Conservation (phyloP, 140 eudicot species). For the Ambrosia hybrid region DNA sequence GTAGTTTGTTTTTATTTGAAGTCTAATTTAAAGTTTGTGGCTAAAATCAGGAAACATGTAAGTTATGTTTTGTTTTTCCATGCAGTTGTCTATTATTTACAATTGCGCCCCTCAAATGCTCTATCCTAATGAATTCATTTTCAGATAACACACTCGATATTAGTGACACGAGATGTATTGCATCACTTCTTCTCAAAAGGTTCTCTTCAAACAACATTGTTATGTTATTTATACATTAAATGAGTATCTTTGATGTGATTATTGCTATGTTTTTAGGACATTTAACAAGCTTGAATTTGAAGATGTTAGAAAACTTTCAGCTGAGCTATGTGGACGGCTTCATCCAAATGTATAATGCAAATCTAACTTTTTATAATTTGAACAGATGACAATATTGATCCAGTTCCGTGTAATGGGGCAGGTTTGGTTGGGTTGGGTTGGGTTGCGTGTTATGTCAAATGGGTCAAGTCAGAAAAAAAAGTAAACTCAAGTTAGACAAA, state of each 20-base stretch:
- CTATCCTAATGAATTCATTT: background rate
- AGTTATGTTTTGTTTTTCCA: too few species aligned
- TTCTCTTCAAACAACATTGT: too few species aligned
- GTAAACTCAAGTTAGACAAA: background rate
- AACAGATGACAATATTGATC: background rate
- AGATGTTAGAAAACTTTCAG: constrained; percentile 92
- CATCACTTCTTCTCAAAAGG: constrained; percentile 54
- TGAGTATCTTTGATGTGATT: background rate
- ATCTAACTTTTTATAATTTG: background rate
- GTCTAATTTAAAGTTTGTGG: too few species aligned
- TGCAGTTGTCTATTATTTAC: constrained; percentile 2
- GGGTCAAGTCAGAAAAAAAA: background rate
- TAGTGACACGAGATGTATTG: constrained; percentile 46
- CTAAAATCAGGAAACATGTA: background rate
- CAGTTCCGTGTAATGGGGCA: background rate
- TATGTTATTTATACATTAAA: too few species aligned
- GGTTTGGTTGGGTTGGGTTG: background rate
- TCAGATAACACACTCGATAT: constrained; percentile 37
- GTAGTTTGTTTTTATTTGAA: background rate
- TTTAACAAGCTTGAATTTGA: constrained; percentile 70
- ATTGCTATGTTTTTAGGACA: constrained; percentile 44
- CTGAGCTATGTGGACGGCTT: constrained; percentile 93
- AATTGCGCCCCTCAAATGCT: constrained; percentile 2
- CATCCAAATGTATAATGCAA: constrained; percentile 62
- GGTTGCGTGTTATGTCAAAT: background rate